Evolutionary conservation across 257 asterid genomes (phyloP).

Genomic region (Fraxinus cuspidata): DNA sequence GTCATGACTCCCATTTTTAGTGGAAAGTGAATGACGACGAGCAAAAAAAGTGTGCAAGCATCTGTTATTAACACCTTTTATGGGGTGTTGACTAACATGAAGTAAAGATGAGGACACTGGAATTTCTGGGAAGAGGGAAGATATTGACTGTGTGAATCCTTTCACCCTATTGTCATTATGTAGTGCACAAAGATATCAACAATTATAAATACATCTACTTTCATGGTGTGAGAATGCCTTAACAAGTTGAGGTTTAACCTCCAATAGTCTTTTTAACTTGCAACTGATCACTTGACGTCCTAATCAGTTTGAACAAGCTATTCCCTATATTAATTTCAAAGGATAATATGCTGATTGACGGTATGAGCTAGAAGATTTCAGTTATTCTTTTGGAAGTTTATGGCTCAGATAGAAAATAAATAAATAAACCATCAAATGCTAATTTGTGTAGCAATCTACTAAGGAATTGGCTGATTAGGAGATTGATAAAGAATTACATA

Average conservation of each 20-base stretch:
- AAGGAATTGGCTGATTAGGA: not conserved
- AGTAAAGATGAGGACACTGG: not conserved
- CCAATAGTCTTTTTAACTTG: not conserved
- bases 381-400: not conserved
- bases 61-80: not conserved
- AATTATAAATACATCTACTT: not conserved
- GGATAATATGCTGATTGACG: slow-evolving; percentile 1
- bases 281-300: not conserved
- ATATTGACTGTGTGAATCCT: not conserved
- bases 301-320: not conserved
- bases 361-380: not conserved
- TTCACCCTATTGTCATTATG: not conserved
- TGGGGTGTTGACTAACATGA: slow-evolving; percentile 8
- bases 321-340: slow-evolving; percentile 9
- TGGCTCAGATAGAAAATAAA: not conserved
- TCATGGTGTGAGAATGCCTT: not conserved
- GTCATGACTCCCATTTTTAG: not conserved
- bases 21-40: not conserved
- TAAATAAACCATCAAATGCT: slow-evolving; percentile 11
- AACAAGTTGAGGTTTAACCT: not conserved
- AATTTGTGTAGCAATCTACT: not conserved
- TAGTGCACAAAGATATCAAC: not conserved
- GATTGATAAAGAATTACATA: not conserved
- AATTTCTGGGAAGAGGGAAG: not conserved
- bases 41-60: not conserved